Evolutionary conservation across 257 asterid genomes (phyloP), one percentile per base, ranked within the genome.

Genomic region (Penstemon barbatus): DNA sequence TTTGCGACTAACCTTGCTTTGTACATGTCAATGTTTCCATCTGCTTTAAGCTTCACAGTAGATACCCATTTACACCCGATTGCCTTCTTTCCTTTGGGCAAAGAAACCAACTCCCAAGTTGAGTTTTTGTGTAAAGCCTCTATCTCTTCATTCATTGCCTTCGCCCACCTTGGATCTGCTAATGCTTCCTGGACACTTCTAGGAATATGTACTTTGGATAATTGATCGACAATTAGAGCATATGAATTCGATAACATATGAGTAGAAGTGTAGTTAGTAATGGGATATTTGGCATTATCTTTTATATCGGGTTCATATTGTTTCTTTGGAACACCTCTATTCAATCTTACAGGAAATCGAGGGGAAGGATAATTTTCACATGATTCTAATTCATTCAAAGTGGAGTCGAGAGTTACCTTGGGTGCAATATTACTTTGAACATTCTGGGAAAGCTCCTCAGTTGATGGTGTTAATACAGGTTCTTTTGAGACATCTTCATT

Each of bases 241-340:
- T 15, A 15, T 15, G 18, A 15, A 15, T 15, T 15, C 18, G 18
- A 15, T 15, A 15, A 15, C 18, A 15, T 15, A 15, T 15, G 18
- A 15, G 18, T 15, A 15, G 18, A 15, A 15, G 18, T 15, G 18
- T 15, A 15, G 18, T 15, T 15, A 15, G 18, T 15, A 15, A 15
- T 15, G 18, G 18, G 18, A 15, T 15, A 15, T 15, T 15, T 15
- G 18, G 18, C 18, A 15, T 25, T 63, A 5, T 56, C 25, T 8
- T 54, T 71, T 5, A 33, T 55, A 4, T 71, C 57, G 9, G 38
- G 63, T 71, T 71, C 63, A 71, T 71, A 61, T 51, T 71, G 33
- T 62, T 51, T 71, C 57, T 41, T 70, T 5, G 61, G 68, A 4
- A 60, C 18, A 3, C 68, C 59, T 10, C 13, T 46, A 3, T 18